Evolutionary conservation across 2,329 filamentous ascomycete species (phyloP), one percentile per base, ranked within the genome.

Genomic region (Amauroascus niger): DNA sequence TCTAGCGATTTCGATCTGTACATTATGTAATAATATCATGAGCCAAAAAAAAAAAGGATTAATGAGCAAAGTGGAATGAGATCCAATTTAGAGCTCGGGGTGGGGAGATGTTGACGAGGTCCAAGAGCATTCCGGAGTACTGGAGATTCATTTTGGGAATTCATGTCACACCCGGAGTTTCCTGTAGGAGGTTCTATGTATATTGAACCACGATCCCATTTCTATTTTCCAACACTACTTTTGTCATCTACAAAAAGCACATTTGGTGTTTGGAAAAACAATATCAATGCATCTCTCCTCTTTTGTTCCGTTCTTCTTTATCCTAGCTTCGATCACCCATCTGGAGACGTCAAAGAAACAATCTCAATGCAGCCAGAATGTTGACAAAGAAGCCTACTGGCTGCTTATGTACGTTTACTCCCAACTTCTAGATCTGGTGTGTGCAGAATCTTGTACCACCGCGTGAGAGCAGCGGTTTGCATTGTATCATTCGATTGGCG

Each of bases 11-110:
- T 32, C 32, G 40, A 47, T 28, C 44, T 53, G 51, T 53, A 53
- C 43, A 53, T 53, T 49, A 53, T 53, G 51, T 53, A 48, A 53
- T 49, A 53, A 48, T 48, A 53, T 39, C 32, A 40, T 49, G 51
- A 53, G 37, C 43, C 33, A 11, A 30, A 26, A 43, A 46, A 33
- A 18, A 39, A 45, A 53, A 43, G 20, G 50, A 39, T 32, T 6
- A 28, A 45, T 45, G 26, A 44, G 39, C 13, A 16, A 37, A 45
- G n/a, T 28, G 41, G 32, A 46, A 28, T 11, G 49, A 32, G 14
- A 33, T 24, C 32, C 39, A 22, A 18, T 44, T n/a, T 51, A 44
- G 32, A 49, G 26, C 49, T 51, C 39, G 44, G n/a, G 26, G 35
- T 43, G 49, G 39, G 49, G 18, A 35, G 44, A 51, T 16, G 20